phyloP scores from a whole-genome alignment of 805 yeast genomes.

The Ogataea populi-albae region DNA sequence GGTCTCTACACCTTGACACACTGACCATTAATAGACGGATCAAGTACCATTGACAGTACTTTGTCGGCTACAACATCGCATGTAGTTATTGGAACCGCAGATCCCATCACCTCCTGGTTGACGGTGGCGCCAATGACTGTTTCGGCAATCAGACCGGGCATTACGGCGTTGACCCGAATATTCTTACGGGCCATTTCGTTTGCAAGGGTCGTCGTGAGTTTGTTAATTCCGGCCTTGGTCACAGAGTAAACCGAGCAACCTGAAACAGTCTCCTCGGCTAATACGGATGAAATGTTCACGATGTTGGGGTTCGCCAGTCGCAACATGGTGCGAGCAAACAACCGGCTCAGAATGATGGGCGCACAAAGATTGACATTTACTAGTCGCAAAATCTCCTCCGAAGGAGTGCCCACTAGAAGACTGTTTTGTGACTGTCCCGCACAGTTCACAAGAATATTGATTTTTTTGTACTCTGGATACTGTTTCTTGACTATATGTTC shows the following conservation, averaged over 20 bases:
- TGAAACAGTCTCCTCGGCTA: conserved; percentile 43
- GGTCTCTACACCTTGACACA: conserved; percentile 8
- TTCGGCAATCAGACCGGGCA: conserved; percentile 64
- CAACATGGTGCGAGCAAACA: conserved; percentile 52
- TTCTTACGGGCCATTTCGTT: conserved; percentile 51
- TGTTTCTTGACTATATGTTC: conserved; percentile 14
- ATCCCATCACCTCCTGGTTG: conserved; percentile 14
- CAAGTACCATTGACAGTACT: conserved; percentile 7
- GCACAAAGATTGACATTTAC: conserved; percentile 56
- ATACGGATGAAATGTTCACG: conserved; percentile 64
- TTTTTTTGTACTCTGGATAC: conserved; percentile 31
- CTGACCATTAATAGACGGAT: conserved; percentile 11
- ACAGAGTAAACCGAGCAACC: conserved; percentile 71
- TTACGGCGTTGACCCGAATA: conserved; percentile 60
- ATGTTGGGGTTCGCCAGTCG: conserved; percentile 37
- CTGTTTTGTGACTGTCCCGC: conserved; percentile 64
- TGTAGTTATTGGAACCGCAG: conserved; percentile 4
- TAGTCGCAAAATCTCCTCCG: conserved; percentile 41
- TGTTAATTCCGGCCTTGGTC: conserved; percentile 65
- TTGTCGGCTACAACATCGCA: conserved; percentile 14
- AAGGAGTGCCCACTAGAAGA: conserved; percentile 44
- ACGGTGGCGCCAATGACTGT: conserved; percentile 61
- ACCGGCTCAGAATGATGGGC: conserved; percentile 57
- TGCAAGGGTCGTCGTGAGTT: conserved; percentile 59
- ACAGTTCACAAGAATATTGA: conserved; percentile 55